Evolutionary conservation across 192 early-diverging fungal genomes (phyloP).

Genomic region (Entomortierella lignicola): DNA sequence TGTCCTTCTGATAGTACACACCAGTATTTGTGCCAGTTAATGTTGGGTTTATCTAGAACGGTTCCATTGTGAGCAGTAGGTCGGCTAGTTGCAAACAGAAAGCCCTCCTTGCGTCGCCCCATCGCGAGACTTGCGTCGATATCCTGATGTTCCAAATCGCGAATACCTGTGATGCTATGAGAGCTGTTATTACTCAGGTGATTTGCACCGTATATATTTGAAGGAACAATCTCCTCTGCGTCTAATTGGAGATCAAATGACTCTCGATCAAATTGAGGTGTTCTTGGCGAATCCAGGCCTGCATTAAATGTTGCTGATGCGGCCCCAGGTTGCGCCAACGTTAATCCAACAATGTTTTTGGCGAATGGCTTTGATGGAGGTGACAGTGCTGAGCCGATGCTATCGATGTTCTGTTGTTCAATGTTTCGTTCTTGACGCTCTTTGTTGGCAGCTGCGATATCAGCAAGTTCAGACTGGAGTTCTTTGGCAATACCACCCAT

Average conservation of each 20-base stretch:
- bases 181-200: not conserved
- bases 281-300: slow-evolving; percentile 16
- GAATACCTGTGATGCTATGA: slow-evolving; percentile 64
- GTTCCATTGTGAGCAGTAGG: slow-evolving; percentile 44
- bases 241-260: slow-evolving; percentile 1
- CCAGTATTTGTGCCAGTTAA: slow-evolving; percentile 62
- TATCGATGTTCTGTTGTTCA: not conserved
- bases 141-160: slow-evolving; percentile 71
- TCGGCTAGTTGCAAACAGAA: slow-evolving; percentile 68
- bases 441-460: slow-evolving; percentile 25
- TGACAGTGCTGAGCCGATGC: not conserved
- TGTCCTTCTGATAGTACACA: slow-evolving; percentile 72
- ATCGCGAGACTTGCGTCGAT: slow-evolving; percentile 50
- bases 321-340: not conserved
- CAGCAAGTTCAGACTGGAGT: slow-evolving; percentile 54
- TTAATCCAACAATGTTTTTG: not conserved
- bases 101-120: slow-evolving; percentile 66
- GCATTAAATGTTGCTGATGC: not conserved
- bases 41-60: slow-evolving; percentile 42
- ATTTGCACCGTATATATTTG: not conserved
- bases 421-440: slow-evolving; percentile 5
- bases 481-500: slow-evolving; percentile 41
- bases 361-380: not conserved
- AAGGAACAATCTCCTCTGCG: not conserved
- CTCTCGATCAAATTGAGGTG: not conserved